Evolutionary conservation across 1,284 basidiomycete genomes (phyloP), one percentile per base, ranked within the genome.

Genomic region (Vanrija sp.): DNA sequence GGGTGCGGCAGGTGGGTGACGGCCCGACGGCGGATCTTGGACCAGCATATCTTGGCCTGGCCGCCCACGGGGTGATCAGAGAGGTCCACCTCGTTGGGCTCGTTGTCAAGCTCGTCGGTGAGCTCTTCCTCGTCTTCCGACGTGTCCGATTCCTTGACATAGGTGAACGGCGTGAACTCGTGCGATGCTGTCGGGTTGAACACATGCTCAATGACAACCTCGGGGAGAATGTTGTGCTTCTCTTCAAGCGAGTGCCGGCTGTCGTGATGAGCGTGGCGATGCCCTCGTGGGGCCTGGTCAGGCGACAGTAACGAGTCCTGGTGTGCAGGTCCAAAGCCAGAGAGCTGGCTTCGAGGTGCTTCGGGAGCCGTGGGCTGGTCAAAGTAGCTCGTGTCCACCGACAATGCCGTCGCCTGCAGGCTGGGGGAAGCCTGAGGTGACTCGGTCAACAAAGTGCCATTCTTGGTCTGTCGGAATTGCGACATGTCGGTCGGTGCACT

Each of bases 101-200:
- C 47, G 4, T n/a, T 5, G 10, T 37, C 49, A 6, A 4, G 18
- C 19, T 36, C 7, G 5, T 42, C 46, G 48, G 23, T 42, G 3
- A 7, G 18, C 19, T 36, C 7, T 3, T 42, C 46, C 45, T 41
- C 46, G n/a, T 47, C 51, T 2, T 42, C 25, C 5, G 19, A 18
- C 38, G 31, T 31, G 18, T 35, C 44, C 24, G 45, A 31, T 22
- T 24, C n/a, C 9, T 65, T 62, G 9, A 72, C 55, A 59, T 65
- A 75, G 0, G 71, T 72, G 54, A 75, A 72, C 15, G 71, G 71
- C 3, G 64, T 56, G 3, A 62, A 59, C 31, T 67, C 67, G 10
- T 45, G 53, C 0, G 60, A 62, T 0, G 67, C 62, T 20, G 52
- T 51, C 1, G 72, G 72, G 49, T 75, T 74, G 63, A 73, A 75